These are phyloP conservation scores for Rhamnella rubrinervis DNA, from an alignment of 331 rosid species.

Conservation along the genomic window DNA sequence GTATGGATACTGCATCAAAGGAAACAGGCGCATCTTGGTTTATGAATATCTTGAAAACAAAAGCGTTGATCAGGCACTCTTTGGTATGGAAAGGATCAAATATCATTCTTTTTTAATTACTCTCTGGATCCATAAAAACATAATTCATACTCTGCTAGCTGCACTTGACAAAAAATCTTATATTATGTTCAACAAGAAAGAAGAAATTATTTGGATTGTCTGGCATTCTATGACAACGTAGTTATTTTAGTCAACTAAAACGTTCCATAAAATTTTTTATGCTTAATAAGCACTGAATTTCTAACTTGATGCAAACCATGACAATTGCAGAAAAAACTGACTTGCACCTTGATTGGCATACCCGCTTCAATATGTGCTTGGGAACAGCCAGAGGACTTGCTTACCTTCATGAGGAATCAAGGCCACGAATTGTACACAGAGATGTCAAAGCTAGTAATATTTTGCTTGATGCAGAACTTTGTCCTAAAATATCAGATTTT, in stretches of 20 bases:
- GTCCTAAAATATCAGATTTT: constrained; percentile 35
- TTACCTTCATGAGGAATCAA: constrained; percentile 34
- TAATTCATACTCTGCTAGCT: background rate
- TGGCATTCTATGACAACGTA: no score
- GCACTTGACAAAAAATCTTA: background rate
- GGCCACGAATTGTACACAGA: constrained; percentile 27
- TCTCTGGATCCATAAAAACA: background rate
- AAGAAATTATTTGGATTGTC: no score
- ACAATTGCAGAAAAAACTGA: constrained; percentile 5
- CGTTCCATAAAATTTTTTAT: no score
- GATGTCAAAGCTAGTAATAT: constrained; percentile 36
- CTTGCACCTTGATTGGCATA: constrained; percentile 28
- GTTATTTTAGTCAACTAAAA: no score
- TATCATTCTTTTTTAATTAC: background rate
- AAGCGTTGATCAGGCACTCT: constrained; percentile 28
- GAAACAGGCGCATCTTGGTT: constrained; percentile 21
- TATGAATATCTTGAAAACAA: constrained; percentile 34
- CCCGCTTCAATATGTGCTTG: constrained; percentile 27
- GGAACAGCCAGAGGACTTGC: constrained; percentile 36
- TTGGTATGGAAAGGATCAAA: constrained; percentile 12
- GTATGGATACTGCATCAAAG: constrained; percentile 30
- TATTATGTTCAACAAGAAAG: background rate
- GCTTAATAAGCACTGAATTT: background rate
- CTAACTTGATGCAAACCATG: background rate
- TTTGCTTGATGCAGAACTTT: constrained; percentile 22